Percentiles rank a stretch among this genome's conserved stretches.
Conservation (phyloP, 352 stramenopile species). For the Heterotrichella gracilis region DNA sequence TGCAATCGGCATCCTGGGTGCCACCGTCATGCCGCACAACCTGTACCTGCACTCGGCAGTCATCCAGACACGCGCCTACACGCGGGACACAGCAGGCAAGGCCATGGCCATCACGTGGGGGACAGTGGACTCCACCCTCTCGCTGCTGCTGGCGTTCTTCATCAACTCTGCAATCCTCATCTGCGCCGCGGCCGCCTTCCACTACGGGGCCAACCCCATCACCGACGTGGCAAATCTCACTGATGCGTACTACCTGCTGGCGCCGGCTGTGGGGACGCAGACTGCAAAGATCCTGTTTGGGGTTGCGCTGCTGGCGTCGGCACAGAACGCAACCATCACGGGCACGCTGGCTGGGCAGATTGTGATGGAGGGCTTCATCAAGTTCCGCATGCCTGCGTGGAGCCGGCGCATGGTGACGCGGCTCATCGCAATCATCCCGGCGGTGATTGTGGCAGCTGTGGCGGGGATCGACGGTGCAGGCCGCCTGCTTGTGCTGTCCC, state of each 20-base stretch:
- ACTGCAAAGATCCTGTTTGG: conserved; percentile 18
- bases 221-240: conserved; percentile 16
- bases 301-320: conserved; percentile 19
- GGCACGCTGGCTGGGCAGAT: conserved; percentile 22
- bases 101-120: background rate
- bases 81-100: background rate
- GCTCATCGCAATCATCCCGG: conserved; percentile 16
- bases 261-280: conserved; percentile 14
- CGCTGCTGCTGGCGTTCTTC: conserved; percentile 19
- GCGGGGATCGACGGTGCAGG: conserved; percentile 5
- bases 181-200: conserved; percentile 21
- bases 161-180: conserved; percentile 24
- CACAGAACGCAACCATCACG: conserved; percentile 19
- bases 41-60: conserved; percentile 22
- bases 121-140: background rate
- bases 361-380: conserved; percentile 23
- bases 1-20: conserved; percentile 22
- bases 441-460: conserved; percentile 10
- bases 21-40: conserved; percentile 24
- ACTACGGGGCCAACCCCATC: conserved; percentile 13
- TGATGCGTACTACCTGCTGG: conserved; percentile 20
- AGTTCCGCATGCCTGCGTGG: conserved; percentile 15
- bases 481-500: conserved; percentile 12
- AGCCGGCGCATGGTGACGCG: conserved; percentile 19
- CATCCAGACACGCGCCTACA: conserved; percentile 11